Conservation (phyloP, 768 basidiomycete species). For the Podaxis pistillaris region DNA sequence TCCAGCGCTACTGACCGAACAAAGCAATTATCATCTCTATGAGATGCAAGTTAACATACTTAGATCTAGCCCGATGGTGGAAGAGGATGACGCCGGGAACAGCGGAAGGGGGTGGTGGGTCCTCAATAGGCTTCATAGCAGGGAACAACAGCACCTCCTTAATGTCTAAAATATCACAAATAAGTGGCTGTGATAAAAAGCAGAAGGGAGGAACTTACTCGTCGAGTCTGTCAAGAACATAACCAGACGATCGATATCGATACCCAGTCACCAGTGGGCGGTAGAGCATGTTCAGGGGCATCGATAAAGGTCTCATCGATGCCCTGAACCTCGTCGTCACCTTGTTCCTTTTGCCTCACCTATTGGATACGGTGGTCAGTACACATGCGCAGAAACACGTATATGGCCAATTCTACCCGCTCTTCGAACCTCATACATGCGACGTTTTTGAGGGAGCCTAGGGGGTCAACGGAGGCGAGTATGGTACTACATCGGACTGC, state of each 20-base stretch:
- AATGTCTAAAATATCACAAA: constrained; percentile 57
- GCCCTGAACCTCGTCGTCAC: constrained; percentile 98
- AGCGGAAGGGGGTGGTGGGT: constrained; percentile 26
- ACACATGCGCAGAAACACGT: not conserved
- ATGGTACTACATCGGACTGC: not conserved
- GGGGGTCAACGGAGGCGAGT: not conserved
- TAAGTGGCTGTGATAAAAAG: constrained; percentile 1
- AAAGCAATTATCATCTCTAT: constrained; percentile 4
- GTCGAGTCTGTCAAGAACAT: constrained; percentile 99
- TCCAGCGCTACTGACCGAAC: not conserved
- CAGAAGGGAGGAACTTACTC: constrained; percentile 47
- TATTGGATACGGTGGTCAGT: constrained; percentile 25
- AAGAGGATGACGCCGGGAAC: constrained; percentile 25
- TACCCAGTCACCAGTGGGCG: constrained; percentile 97
- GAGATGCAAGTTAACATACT: constrained; percentile 1
- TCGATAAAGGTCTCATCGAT: constrained; percentile 95
- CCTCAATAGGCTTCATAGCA: constrained; percentile 88
- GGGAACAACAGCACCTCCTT: constrained; percentile 97
- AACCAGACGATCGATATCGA: constrained; percentile 93
- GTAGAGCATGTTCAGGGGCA: constrained; percentile 96
- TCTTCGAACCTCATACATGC: constrained; percentile 81
- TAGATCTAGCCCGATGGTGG: constrained; percentile 33
- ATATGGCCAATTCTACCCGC: constrained; percentile 45
- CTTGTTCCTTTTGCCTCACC: constrained; percentile 90
- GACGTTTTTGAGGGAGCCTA: not conserved